A percentile compares a stretch with the other conserved stretches of the same genome.
Evolutionary conservation across 2,329 filamentous ascomycete species (phyloP).

Genomic region (Metarhizium robertsii): DNA sequence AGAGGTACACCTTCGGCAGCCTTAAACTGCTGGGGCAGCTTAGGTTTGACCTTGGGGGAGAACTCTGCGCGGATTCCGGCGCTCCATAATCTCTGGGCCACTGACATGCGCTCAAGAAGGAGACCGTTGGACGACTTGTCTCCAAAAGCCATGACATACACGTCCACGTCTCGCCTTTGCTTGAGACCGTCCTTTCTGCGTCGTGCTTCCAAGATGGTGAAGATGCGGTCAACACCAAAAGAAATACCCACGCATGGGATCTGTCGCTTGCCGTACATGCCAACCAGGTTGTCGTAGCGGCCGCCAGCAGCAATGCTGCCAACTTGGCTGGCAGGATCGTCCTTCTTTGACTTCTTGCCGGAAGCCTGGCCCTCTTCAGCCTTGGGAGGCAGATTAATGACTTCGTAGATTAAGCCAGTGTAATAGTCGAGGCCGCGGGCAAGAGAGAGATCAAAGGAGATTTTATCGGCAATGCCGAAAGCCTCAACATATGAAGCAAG

Average conservation of each 20-base stretch:
- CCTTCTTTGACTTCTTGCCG: constrained; percentile 40
- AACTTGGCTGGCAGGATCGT: constrained; percentile 50
- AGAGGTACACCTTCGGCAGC: constrained; percentile 82
- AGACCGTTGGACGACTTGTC: constrained; percentile 76
- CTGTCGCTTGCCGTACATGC: constrained; percentile 84
- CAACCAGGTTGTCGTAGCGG: constrained; percentile 85
- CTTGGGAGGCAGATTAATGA: constrained; percentile 54
- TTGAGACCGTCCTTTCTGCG: constrained; percentile 55
- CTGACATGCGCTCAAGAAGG: constrained; percentile 72
- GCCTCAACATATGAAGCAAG: constrained; percentile 76
- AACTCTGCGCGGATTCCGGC: constrained; percentile 81
- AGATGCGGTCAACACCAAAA: constrained; percentile 92
- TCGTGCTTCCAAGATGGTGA: constrained; percentile 77
- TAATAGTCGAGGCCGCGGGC: constrained; percentile 91
- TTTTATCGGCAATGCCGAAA: constrained; percentile 60
- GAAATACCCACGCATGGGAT: constrained; percentile 63
- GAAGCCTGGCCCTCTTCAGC: constrained; percentile 20
- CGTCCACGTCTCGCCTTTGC: constrained; percentile 58
- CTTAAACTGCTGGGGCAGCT: constrained; percentile 83
- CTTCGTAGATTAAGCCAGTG: constrained; percentile 84
- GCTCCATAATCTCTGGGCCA: constrained; percentile 71
- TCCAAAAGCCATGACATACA: constrained; percentile 91
- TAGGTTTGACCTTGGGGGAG: constrained; percentile 82
- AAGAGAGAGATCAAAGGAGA: constrained; percentile 85
- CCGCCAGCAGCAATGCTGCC: constrained; percentile 85